Evolutionary conservation across 1,284 basidiomycete genomes (phyloP), one percentile per base, ranked within the genome.

Genomic region (Tilletiaria anomala): DNA sequence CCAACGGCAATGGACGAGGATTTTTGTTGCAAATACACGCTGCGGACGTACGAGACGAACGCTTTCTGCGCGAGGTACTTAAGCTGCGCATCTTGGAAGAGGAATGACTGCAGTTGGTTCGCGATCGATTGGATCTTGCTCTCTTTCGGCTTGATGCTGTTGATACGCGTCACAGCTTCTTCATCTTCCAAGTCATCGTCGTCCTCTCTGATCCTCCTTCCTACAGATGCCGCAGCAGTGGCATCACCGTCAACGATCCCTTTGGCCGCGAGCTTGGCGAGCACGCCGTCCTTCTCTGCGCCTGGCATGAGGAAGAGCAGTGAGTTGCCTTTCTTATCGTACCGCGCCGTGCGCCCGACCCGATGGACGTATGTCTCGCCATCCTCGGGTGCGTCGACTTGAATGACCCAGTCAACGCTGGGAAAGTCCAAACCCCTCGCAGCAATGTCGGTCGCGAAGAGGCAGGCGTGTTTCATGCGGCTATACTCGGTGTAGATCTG

Each of bases 281-380:
- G 69, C 79, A 96, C 85, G 0, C 88, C 89, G 15, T 40, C 32
- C 56, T 83, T 78, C 69, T 94, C 86, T 68, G 97, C 91, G 60
- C 80, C 87, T 1, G 91, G 89, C 52, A 81, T 70, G 11, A 96
- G 69, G 42, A 99, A 73, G 48, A 93, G 69, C 40, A 97, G 69
- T 0, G 78, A 81, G 65, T 88, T 87, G 1, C 93, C 93, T 31
- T 82, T 80, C 49, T 80, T 81, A 59, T 89, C 80, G 65, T 96
- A 96, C 36, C 91, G 74, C 26, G 91, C 93, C 6, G 91, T 99
- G 40, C 91, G 75, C 1, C 91, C 91, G 1, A 97, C 91, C 18
- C 91, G 79, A 68, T 99, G 91, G 36, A 97, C 87, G 68, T 99
- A 97, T 10, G 87, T 94, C 47, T 93, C 89, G n/a, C 82, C 84